These are phyloP conservation scores for Pichia sp. DNA, from an alignment of 1,139 yeast genomes.

Conservation along the genomic window DNA sequence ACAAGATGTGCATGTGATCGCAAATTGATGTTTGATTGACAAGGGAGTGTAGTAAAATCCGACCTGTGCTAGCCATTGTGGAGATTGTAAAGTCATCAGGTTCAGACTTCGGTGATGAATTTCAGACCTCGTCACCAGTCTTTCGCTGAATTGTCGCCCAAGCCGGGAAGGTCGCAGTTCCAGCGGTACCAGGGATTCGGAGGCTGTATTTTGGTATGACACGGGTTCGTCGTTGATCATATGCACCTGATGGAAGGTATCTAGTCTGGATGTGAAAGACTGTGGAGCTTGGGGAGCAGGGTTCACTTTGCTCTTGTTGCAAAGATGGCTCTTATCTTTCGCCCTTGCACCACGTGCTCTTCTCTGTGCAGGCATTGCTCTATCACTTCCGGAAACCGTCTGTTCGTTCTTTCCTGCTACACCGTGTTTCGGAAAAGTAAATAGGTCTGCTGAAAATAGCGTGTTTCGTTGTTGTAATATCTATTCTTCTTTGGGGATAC, in stretches of 20 bases:
- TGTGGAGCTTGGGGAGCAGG: background rate
- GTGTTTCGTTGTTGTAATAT: background rate
- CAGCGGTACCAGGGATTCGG: constrained; percentile 6
- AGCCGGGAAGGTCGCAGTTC: constrained; percentile 1
- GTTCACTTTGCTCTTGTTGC: background rate
- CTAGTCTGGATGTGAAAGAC: constrained; percentile 11
- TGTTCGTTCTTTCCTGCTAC: background rate
- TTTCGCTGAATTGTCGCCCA: background rate
- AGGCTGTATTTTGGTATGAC: constrained; percentile 6
- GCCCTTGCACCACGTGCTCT: background rate
- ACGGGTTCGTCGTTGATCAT: constrained; percentile 15
- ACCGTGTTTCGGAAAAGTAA: background rate
- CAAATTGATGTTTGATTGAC: constrained; percentile 12
- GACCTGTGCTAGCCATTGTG: constrained; percentile 15
- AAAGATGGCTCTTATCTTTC: background rate
- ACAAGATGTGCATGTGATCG: constrained; percentile 15
- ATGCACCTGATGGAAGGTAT: constrained; percentile 4
- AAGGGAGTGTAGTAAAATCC: constrained; percentile 17
- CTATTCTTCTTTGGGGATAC: background rate
- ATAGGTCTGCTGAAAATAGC: background rate
- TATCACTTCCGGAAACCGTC: background rate
- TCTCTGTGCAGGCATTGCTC: background rate
- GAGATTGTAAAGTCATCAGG: constrained; percentile 3
- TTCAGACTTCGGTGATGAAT: background rate
- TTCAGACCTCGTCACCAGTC: constrained; percentile 1